Base-by-base conservation (phyloP, 1,284 basidiomycete genomes). In the Fomitopsis betulina region DNA sequence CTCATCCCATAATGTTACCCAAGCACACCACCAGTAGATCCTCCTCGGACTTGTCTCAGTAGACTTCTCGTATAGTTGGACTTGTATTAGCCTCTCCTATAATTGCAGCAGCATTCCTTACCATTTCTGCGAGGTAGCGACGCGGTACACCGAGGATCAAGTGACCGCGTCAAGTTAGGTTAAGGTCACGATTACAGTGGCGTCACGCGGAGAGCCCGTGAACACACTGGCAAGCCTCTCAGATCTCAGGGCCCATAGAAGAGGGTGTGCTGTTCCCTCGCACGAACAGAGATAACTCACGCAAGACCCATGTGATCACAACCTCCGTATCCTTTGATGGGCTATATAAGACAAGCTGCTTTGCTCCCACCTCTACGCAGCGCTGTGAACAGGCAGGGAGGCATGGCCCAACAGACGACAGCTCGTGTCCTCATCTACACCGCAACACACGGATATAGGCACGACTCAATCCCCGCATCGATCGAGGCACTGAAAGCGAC, bases 401-500 rank as follows among this genome's bases (percentile, higher is more conserved):
- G 27, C 19, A 57, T 57, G 56, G n/a, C 56, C 21, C 56, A 57
- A 21, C 56, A 58, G 27, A 30, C 52, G 17, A 57, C 55, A 17
- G 59, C 55, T 9, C 56, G 53, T 21, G 57, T 60, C n/a, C 56
- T 57, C 37, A 57, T 60, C 37, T 60, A 57, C 39, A 54, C 59
- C 32, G 55, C 59, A 13, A 60, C 56, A 23, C 55, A 37, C 19
- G 59, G 59, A n/a, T 60, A 57, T 40, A 51, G 56, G 12, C 56
- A 57, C 40, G 59, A 59, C 21, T 57, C 52, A 4, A 57, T 57
- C 19, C 59, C 59, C 15, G 40, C 47, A 15, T 60, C 59, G 17
- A 57, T 60, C 35, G 59, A 57, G 30, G 53, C 53, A 15, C 49
- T 57, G 42, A 56, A 59, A 13, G 53, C 53, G 19, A 47, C 39